Evolutionary conservation across 164 flowering plant genomes (phyloP).

Genomic region (Litsea cubeba): DNA sequence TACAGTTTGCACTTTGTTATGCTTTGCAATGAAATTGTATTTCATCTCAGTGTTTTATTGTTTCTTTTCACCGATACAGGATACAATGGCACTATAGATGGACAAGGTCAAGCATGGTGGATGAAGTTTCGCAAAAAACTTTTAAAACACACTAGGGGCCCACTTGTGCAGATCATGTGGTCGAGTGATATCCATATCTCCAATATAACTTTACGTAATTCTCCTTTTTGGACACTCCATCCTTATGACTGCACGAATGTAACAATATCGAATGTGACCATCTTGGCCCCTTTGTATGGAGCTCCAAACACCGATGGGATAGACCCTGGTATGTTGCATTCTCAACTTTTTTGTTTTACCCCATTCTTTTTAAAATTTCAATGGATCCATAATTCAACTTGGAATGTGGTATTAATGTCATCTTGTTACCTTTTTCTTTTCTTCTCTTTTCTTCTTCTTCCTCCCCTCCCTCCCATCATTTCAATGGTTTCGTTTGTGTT

Average conservation of each 20-base stretch:
- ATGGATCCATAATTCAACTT: background rate
- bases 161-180: constrained; percentile 96
- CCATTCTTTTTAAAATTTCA: background rate
- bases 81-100: constrained; percentile 92
- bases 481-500: no score
- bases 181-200: constrained; percentile 74
- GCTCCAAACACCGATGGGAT: constrained; percentile 99
- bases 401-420: background rate
- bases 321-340: constrained; percentile 73
- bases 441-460: no score
- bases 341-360: background rate
- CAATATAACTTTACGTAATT: constrained; percentile 64
- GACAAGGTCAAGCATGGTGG: constrained; percentile 98
- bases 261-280: constrained; percentile 61
- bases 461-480: no score
- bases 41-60: no score
- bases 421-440: no score
- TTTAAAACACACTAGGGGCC: constrained; percentile 93
- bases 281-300: constrained; percentile 74
- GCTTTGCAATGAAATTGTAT: no score
- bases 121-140: constrained; percentile 68
- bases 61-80: constrained; percentile 37
- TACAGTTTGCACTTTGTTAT: no score
- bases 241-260: constrained; percentile 97
- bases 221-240: constrained; percentile 98